Evolutionary conservation across 2,329 filamentous ascomycete genomes (phyloP).

Genomic region (Fusarium guadeloupense): DNA sequence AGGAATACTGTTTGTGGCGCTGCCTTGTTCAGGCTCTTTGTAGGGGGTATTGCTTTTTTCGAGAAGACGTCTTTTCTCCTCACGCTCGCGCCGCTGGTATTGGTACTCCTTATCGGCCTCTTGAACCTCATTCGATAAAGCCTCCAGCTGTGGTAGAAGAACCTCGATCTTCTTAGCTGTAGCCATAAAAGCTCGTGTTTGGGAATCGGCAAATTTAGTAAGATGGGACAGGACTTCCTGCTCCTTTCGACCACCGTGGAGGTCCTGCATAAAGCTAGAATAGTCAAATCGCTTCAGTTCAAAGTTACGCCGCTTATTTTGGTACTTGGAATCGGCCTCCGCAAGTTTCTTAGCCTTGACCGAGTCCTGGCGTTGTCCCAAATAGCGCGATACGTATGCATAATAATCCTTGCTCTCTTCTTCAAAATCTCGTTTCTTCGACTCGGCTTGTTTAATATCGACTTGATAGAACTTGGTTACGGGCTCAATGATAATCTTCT

Average conservation of each 20-base stretch:
- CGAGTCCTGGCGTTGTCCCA: constrained; percentile 95
- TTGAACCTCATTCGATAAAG: constrained; percentile 86
- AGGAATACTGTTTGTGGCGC: constrained; percentile 50
- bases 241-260: constrained; percentile 98
- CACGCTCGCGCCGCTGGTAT: constrained; percentile 91
- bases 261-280: constrained; percentile 97
- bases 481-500: constrained; percentile 94
- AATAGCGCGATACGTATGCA: constrained; percentile 90
- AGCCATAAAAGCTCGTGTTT: constrained; percentile 82
- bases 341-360: constrained; percentile 96
- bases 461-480: constrained; percentile 90
- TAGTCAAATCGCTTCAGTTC: constrained; percentile 99
- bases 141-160: constrained; percentile 88
- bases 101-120: constrained; percentile 97
- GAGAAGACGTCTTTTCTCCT: constrained; percentile 89
- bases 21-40: constrained; percentile 72
- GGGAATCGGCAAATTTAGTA: constrained; percentile 91
- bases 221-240: constrained; percentile 95
- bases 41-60: constrained; percentile 86
- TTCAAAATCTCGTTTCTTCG: constrained; percentile 97
- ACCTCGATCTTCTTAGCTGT: constrained; percentile 88
- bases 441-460: constrained; percentile 97
- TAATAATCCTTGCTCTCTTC: constrained; percentile 99
- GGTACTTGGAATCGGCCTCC: constrained; percentile 96
- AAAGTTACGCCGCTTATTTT: constrained; percentile 91